Evolutionary conservation across 768 basidiomycete genomes (phyloP), one percentile per base, ranked within the genome.

Genomic region (Lentinus brumalis): DNA sequence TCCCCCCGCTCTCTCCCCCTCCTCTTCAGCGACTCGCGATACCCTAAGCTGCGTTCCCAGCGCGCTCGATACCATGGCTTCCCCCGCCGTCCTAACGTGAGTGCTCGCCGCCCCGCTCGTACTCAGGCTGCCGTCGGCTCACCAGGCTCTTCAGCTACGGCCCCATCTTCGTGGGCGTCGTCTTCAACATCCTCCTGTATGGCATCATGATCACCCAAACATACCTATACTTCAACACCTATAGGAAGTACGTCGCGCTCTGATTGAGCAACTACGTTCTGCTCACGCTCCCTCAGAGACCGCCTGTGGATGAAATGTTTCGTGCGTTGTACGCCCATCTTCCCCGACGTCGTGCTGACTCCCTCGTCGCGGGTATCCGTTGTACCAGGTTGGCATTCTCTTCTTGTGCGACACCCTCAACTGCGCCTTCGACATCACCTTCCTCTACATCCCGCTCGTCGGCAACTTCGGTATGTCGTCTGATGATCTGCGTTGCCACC

Each of bases 321-420:
- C 56, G 83, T 83, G 49, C 49, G 78, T 69, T 12, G 14, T 15
- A 21, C 54, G 35, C 6, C 29, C 11, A 26, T 7, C 18, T 15
- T 44, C 30, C 21, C 18, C 26, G 35, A 35, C 6, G 2, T 39
- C 53, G 7, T 29, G 14, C 8, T 30, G 26, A 11, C 16, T 10
- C 42, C 26, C 30, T 46, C 57, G 30, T 49, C 31, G 7, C 26
- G 21, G 4, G 21, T 26, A 26, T 26, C 21, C 21, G 21, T 26
- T 26, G 21, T 26, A 5, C n/a, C 38, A 84, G 80, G 78, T 82
- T 42, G 53, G 64, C 42, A 57, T 78, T 30, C 70, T 84, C 3
- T 75, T 83, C 50, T n/a, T 80, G 6, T 79, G 77, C 44, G 83
- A 85, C 68, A 82, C 81, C 0, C 62, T 79, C 31, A 83, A 83